These are phyloP conservation scores for Pyrrhoderma noxium DNA, from an alignment of 1,284 basidiomycete genomes.

Conservation along the genomic window DNA sequence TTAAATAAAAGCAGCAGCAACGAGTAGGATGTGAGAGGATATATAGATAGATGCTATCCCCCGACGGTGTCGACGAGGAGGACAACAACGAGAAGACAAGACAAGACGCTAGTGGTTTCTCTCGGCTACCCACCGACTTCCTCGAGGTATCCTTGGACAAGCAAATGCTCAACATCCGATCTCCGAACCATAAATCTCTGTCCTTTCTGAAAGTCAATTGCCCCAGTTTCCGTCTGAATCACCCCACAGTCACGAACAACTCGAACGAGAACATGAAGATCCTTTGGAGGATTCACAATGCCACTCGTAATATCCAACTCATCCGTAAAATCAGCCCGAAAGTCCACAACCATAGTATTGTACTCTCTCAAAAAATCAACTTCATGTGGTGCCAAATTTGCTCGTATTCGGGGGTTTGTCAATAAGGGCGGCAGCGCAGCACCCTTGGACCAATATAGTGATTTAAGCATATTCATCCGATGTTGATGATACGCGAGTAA, in stretches of 20 bases:
- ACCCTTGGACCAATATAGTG: constrained; percentile 89
- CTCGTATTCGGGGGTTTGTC: constrained; percentile 64
- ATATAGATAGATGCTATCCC: too few relatives aligned
- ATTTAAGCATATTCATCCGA: constrained; percentile 74
- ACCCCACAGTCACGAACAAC: constrained; percentile 83
- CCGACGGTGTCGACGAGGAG: too few relatives aligned
- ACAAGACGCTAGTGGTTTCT: too few relatives aligned
- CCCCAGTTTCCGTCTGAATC: constrained; percentile 83
- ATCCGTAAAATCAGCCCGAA: constrained; percentile 78
- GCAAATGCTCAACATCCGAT: constrained; percentile 85
- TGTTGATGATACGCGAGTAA: constrained; percentile 88
- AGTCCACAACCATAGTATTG: constrained; percentile 73
- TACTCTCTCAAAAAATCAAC: constrained; percentile 87
- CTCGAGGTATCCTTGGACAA: constrained; percentile 88
- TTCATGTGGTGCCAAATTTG: constrained; percentile 82
- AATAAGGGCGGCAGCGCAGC: constrained; percentile 87
- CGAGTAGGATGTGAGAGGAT: too few relatives aligned
- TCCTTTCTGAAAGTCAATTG: constrained; percentile 82
- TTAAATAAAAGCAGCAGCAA: too few relatives aligned
- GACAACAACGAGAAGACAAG: too few relatives aligned
- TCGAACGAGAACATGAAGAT: constrained; percentile 70
- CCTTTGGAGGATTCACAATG: constrained; percentile 72
- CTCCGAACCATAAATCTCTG: constrained; percentile 82
- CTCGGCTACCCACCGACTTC: constrained; percentile 38
- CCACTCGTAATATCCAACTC: constrained; percentile 82